A percentile compares a stretch with the other conserved stretches of the same genome.
phyloP scores from a whole-genome alignment of 2,329 filamentous ascomycete species.

The Magnaporthiopsis incrustans region DNA sequence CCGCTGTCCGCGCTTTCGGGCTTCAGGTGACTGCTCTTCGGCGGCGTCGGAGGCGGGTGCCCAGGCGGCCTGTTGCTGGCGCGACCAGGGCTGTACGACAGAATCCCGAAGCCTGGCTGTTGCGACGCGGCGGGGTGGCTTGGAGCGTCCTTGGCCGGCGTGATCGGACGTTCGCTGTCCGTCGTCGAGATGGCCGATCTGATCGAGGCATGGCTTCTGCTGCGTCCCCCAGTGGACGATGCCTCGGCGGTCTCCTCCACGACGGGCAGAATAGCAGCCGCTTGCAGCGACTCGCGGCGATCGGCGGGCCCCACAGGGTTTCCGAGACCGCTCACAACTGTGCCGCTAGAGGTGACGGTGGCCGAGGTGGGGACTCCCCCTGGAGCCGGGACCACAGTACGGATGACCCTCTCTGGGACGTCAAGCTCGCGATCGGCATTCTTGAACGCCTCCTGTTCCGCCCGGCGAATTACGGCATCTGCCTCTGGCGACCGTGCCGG shows the following conservation, averaged over 20 bases:
- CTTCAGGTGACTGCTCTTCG: constrained; percentile 30
- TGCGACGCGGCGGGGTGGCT: constrained; percentile 16
- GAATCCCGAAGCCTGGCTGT: constrained; percentile 23
- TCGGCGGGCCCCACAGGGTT: constrained; percentile 17
- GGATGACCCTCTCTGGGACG: constrained; percentile 54
- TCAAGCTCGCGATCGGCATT: constrained; percentile 35
- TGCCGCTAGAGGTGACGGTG: no score
- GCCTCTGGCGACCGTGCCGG: constrained; percentile 27
- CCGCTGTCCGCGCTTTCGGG: constrained; percentile 40
- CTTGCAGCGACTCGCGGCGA: constrained; percentile 46
- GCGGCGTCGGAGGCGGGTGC: constrained; percentile 36
- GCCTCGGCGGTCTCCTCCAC: constrained; percentile 86
- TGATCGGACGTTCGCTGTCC: constrained; percentile 29
- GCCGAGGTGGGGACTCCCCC: not conserved
- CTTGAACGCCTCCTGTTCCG: constrained; percentile 26
- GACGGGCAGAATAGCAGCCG: constrained; percentile 56
- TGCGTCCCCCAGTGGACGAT: constrained; percentile 54
- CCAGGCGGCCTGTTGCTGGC: constrained; percentile 16
- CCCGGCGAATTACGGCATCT: constrained; percentile 31
- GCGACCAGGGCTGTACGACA: constrained; percentile 21
- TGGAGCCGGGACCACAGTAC: constrained; percentile 16
- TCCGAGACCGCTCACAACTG: not conserved
- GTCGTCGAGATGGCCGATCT: constrained; percentile 21
- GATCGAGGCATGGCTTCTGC: constrained; percentile 31
- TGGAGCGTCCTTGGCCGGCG: constrained; percentile 30